Evolutionary conservation across 148 eudicot genomes (phyloP), one percentile per base, ranked within the genome.

Genomic region (Vaccinium vitisidaea): DNA sequence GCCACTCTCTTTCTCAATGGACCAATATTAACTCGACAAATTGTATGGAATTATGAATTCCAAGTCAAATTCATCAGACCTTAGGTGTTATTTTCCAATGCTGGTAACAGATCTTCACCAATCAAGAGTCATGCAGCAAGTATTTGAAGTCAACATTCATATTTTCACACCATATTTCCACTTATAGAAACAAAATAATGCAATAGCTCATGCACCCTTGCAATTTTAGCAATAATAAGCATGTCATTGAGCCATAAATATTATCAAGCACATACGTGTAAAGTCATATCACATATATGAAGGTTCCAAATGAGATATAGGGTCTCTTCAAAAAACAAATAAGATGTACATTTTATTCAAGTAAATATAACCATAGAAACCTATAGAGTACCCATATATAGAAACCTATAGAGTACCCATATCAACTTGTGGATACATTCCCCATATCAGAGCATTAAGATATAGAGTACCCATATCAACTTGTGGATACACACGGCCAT

Each of bases 161-260:
- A 77, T 77, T 52, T 14, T 77, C 43, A 0, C n/a, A 77, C 25
- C 53, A 46, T 3, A 73, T 18, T 39, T 19, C 23, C 19, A 1
- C 4, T 50, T n/a, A 53, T 12, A 27, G 12, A 2, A 27, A 27
- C 8, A 43, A 77, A 77, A 52, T 23, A 25, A 77, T 12, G 32
- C 80, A 77, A 77, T 25, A 50, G 80, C 19, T 77, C 25, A 77
- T 49, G 80, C 43, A 71, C 25, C 36, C 73, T 25, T 23, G 32
- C 79, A 75, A 75, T 75, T n/a, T 25, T 48, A 23, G 36, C 54
- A 75, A 19, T 75, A 14, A 75, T 27, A 69, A 76, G 55, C 15
- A 27, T 25, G 56, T 77, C 30, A n/a, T 77, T 77, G 32, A 48
- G 36, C 58, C 5, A 49, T 77, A 77, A 25, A 77, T 13, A 13